Conservation (phyloP, 2,329 filamentous ascomycete species). For the Chaetomiaceae sp. region DNA sequence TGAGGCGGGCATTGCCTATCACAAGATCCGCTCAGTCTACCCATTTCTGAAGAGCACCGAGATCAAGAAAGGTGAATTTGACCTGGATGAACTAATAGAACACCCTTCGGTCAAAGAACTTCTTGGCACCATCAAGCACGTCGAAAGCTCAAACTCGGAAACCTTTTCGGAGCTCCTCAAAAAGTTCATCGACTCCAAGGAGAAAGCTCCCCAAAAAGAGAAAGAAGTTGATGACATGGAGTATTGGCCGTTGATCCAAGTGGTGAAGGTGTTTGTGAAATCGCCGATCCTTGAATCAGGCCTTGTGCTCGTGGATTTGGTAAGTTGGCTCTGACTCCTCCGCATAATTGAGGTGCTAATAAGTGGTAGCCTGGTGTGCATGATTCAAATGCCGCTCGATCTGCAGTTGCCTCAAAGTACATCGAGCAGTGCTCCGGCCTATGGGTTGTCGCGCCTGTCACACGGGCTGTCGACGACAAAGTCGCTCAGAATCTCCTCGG, state of each 20-base stretch:
- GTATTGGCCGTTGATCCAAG: conserved; percentile 51
- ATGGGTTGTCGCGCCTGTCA: conserved; percentile 59
- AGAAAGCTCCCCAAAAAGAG: conserved; percentile 35
- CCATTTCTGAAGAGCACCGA: conserved; percentile 37
- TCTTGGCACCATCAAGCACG: conserved; percentile 42
- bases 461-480: conserved; percentile 56
- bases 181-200: conserved; percentile 52
- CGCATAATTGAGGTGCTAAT: conserved; percentile 11
- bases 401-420: conserved; percentile 52
- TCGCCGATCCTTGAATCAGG: conserved; percentile 34
- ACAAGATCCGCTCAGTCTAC: conserved; percentile 49
- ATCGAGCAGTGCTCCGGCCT: conserved; percentile 55
- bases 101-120: conserved; percentile 37
- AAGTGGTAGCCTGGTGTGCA: conserved; percentile 46
- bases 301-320: conserved; percentile 42
- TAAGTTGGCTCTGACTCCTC: conserved; percentile 24
- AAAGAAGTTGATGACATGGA: conserved; percentile 29
- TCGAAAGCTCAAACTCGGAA: conserved; percentile 36
- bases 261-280: conserved; percentile 40
- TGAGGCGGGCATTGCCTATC: conserved; percentile 42
- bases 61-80: conserved; percentile 33
- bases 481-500: conserved; percentile 53
- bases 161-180: conserved; percentile 45
- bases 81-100: conserved; percentile 39
- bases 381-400: conserved; percentile 56